Base-by-base conservation (phyloP, 1,284 basidiomycete genomes). In the Pseudozyma hubeiensis region DNA sequence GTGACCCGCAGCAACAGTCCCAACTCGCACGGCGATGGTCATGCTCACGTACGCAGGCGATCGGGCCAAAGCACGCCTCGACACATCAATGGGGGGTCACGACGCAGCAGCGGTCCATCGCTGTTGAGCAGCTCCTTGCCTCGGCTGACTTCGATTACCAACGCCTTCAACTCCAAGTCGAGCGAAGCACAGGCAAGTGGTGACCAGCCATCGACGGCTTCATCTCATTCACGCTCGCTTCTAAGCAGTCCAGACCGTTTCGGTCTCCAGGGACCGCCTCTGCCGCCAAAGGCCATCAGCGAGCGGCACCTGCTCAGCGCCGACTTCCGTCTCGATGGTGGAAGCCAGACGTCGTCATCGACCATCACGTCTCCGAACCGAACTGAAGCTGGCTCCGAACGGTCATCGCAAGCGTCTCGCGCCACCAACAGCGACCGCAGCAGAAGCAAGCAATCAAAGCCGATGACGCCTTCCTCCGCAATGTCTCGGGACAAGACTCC, bases 231-330 rank as follows among this genome's bases (percentile, higher is more conserved):
- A 17, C 41, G 55, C 43, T 77, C 75, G 29, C 19, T 62, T 37
- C 58, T 80, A 48, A 64, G 79, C 47, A 76, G 75, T 43, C 81
- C 81, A 0, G 79, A 81, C 48, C 73, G 81, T 0, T 83, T 80
- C 41, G 79, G 79, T 13, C 43, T 79, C 19, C 75, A 76, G 17
- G 81, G 81, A 3, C 81, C 81, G 5, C 81, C 81, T 1, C 46
- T 65, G 5, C 77, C 81, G 2, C 81, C 81, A 13, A 66, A 64
- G 30, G 79, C 80, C 33, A 71, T 81, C 48, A 78, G 74, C 54
- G 71, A 78, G 48, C 73, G 81, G 31, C 80, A 83, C 48, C 48
- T 83, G 17, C 76, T 80, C 9, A 72, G 58, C 30, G 80, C 78
- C 7, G 79, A 83, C 53, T 82, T 80, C 46, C 65, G 81, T 9